A percentile compares a stretch with the other conserved stretches of the same genome.
These are phyloP conservation scores for Teunomyces barrocoloradensis DNA, from an alignment of 805 yeast genomes.

Conservation along the genomic window DNA sequence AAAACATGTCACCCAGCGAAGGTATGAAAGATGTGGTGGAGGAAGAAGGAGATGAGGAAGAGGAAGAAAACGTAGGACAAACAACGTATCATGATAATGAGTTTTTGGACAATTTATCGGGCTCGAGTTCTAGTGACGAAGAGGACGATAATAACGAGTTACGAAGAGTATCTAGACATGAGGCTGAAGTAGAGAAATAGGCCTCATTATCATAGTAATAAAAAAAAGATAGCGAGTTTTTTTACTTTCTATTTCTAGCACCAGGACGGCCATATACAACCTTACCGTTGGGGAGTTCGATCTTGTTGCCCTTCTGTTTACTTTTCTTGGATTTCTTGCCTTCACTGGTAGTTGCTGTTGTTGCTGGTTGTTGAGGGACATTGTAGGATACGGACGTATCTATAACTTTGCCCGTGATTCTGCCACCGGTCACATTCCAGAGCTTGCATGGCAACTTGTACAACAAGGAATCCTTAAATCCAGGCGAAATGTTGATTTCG, in stretches of 20 bases:
- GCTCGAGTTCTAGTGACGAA: constrained; percentile 44
- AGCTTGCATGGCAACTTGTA: constrained; percentile 39
- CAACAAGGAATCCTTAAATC: constrained; percentile 47
- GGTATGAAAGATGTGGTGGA: constrained; percentile 13
- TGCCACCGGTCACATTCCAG: constrained; percentile 49
- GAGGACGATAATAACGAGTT: constrained; percentile 35
- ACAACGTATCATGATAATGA: constrained; percentile 27
- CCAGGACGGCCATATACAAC: constrained; percentile 39
- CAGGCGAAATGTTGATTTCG: constrained; percentile 46
- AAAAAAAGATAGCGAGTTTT: no score
- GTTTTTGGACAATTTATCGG: constrained; percentile 40
- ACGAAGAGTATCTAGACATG: constrained; percentile 31
- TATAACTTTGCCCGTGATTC: constrained; percentile 17
- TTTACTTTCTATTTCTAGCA: constrained; percentile 7
- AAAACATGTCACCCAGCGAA: constrained; percentile 34
- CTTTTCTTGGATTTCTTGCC: constrained; percentile 29
- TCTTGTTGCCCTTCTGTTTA: constrained; percentile 40
- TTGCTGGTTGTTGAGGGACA: constrained; percentile 23
- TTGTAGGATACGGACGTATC: constrained; percentile 17
- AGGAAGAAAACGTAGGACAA: constrained; percentile 14
- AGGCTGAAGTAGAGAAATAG: constrained; percentile 1
- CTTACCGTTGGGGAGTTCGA: constrained; percentile 61
- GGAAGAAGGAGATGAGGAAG: constrained; percentile 21
- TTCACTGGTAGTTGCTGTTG: constrained; percentile 14
- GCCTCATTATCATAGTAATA: constrained; percentile 1